phyloP scores from a whole-genome alignment of 148 eudicot genomes.

The Pharnaceum exiguum region DNA sequence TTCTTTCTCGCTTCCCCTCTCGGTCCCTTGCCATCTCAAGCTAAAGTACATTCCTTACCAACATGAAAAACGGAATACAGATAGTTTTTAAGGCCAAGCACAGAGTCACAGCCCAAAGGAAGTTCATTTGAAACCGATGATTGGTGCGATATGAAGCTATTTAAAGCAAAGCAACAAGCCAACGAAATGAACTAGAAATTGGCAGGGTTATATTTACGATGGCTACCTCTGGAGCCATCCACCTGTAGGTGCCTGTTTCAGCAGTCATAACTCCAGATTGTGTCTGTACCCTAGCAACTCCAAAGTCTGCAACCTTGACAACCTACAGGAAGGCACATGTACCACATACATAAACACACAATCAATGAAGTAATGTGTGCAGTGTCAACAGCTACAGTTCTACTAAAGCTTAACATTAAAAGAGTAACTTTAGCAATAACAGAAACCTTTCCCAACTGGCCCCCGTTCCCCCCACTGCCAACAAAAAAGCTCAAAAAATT shows the following conservation, averaged over 20 bases:
- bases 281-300: conserved; percentile 62
- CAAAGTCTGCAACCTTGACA: conserved; percentile 77
- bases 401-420: not conserved
- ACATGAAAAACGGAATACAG: too few species aligned
- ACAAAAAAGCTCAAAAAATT: too few species aligned
- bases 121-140: too few species aligned
- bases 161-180: not conserved
- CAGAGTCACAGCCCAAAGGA: too few species aligned
- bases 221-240: conserved; percentile 86
- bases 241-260: conserved; percentile 75
- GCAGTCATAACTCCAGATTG: conserved; percentile 72
- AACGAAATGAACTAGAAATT: not conserved
- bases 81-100: too few species aligned
- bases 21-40: too few species aligned
- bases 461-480: not conserved
- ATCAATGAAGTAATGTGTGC: not conserved
- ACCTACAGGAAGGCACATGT: conserved; percentile 28
- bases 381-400: not conserved
- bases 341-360: not conserved
- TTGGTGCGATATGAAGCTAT: not conserved
- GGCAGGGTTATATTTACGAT: not conserved
- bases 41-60: too few species aligned
- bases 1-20: too few species aligned
- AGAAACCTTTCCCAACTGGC: too few species aligned
- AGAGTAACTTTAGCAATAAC: not conserved